A percentile compares a stretch with the other conserved stretches of the same genome.
These are phyloP conservation scores for Albatrellus ellisii DNA, from an alignment of 768 basidiomycete genomes.

Conservation along the genomic window DNA sequence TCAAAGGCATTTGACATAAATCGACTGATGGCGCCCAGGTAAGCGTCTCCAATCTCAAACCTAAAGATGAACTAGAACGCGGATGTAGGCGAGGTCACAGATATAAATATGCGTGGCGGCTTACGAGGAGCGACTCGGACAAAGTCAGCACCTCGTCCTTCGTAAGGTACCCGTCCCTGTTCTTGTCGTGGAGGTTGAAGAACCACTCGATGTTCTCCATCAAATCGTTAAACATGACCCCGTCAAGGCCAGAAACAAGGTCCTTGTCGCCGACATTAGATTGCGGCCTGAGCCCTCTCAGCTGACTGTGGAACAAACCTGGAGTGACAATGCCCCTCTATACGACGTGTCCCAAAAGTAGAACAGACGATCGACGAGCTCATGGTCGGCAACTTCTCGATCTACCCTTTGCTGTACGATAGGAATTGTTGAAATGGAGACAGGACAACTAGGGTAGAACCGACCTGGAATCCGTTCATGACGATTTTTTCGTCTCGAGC, in stretches of 20 bases:
- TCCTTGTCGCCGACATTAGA: slow-evolving; percentile 39
- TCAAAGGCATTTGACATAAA: slow-evolving; percentile 99
- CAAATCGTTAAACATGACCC: slow-evolving; percentile 89
- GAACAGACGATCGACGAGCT: slow-evolving; percentile 87
- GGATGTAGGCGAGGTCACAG: neutral
- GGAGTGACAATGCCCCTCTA: slow-evolving; percentile 79
- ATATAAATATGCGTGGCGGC: slow-evolving; percentile 15
- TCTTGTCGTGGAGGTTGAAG: slow-evolving; percentile 90
- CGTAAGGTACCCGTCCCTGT: slow-evolving; percentile 89
- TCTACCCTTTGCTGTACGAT: slow-evolving; percentile 66
- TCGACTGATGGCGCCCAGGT: slow-evolving; percentile 88
- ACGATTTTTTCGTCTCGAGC: slow-evolving; percentile 89
- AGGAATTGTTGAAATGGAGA: slow-evolving; percentile 6
- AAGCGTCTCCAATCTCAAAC: slow-evolving; percentile 91
- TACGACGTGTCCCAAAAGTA: slow-evolving; percentile 85
- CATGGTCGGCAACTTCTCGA: slow-evolving; percentile 87
- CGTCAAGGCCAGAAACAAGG: slow-evolving; percentile 76
- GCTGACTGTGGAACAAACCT: slow-evolving; percentile 33
- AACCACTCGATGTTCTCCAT: slow-evolving; percentile 99
- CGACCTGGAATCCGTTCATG: slow-evolving; percentile 80
- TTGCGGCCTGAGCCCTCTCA: neutral
- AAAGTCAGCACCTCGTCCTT: slow-evolving; percentile 95
- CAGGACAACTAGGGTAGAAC: neutral
- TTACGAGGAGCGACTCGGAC: slow-evolving; percentile 85
- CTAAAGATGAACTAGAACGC: slow-evolving; percentile 85